These are phyloP conservation scores for Fusarium sp. DNA, from an alignment of 2,329 filamentous ascomycete genomes.

Conservation along the genomic window DNA sequence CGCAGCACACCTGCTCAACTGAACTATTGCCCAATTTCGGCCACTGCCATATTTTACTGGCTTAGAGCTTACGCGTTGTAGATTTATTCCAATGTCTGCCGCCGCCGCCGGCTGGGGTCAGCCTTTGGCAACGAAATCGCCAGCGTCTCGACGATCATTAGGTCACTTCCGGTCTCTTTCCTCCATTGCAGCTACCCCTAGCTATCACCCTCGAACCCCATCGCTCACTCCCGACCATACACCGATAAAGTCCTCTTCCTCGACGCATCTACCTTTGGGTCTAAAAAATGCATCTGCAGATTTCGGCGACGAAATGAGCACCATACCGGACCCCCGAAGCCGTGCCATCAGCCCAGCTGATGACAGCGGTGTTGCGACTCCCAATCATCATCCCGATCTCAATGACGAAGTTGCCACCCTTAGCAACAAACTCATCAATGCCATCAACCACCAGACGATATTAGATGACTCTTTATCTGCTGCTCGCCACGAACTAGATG, in stretches of 20 bases:
- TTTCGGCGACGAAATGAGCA: slow-evolving; percentile 73
- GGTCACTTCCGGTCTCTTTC: slow-evolving; percentile 67
- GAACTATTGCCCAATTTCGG: slow-evolving; percentile 29
- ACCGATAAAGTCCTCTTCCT: slow-evolving; percentile 54
- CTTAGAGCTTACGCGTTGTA: slow-evolving; percentile 47
- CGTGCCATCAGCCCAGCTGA: slow-evolving; percentile 61
- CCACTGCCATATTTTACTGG: slow-evolving; percentile 8
- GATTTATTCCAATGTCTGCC: slow-evolving; percentile 61
- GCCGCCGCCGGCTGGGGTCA: slow-evolving; percentile 64
- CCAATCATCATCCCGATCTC: slow-evolving; percentile 65
- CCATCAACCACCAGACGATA: slow-evolving; percentile 94
- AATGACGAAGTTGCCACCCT: slow-evolving; percentile 85
- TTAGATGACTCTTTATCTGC: slow-evolving; percentile 89
- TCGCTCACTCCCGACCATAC: slow-evolving; percentile 51
- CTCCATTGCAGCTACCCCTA: slow-evolving; percentile 60
- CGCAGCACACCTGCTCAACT: slow-evolving; percentile 9
- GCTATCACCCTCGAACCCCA: slow-evolving; percentile 54
- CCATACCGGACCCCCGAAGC: slow-evolving; percentile 73
- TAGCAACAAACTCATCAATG: slow-evolving; percentile 95
- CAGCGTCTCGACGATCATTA: slow-evolving; percentile 52
- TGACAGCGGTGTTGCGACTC: slow-evolving; percentile 49
- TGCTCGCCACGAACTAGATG: slow-evolving; percentile 85
- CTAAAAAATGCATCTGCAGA: slow-evolving; percentile 56
- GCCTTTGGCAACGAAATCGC: slow-evolving; percentile 48
- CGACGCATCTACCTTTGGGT: slow-evolving; percentile 52